Evolutionary conservation across 768 basidiomycete species (phyloP), one percentile per base, ranked within the genome.

Genomic region (Rhodotorula kratochvilovae): DNA sequence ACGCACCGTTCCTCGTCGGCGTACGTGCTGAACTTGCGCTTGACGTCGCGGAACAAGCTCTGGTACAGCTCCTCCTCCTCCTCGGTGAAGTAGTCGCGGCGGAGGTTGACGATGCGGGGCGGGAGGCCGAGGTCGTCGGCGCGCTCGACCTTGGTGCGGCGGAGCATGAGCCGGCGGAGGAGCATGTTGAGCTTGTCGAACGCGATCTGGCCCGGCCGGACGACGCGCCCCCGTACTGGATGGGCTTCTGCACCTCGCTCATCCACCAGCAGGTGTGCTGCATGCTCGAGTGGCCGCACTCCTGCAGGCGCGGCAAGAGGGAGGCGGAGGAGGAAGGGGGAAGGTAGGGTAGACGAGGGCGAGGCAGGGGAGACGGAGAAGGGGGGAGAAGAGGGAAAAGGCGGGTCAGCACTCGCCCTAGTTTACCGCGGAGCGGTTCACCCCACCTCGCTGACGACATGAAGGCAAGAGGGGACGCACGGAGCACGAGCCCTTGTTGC

Each of bases 91-190:
- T 89, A 90, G 80, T 98, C 95, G 61, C 88, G 83, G 55, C 92
- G 86, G 67, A 99, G 87, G 59, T 90, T 84, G 31, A 99, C 90
- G 0, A 88, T 93, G 50, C 96, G 85, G 13, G 96, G 96, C 15
- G 96, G 96, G 29, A 98, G 82, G 12, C 92, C 96, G 33, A 99
- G 86, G 79, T 99, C 96, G 78, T 99, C 96, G 3, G 95, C 95
- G 66, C 89, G 86, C 86, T 99, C 90, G 56, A 97, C 83, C 88
- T 97, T 82, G 39, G 81, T 80, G 56, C 79, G 76, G 63, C 77
- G 68, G 61, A 98, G 84, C 96, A 98, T 98, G 90, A 97, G 91
- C 60, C 91, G 83, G 78, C 95, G 91, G 46, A 99, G 82, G 31
- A 99, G 83, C 59, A 92, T 85, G 77, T 87, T 90, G 70, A 98